Evolutionary conservation across 2,329 filamentous ascomycete genomes (phyloP), one percentile per base, ranked within the genome.

Genomic region (Trichoderma sp.): DNA sequence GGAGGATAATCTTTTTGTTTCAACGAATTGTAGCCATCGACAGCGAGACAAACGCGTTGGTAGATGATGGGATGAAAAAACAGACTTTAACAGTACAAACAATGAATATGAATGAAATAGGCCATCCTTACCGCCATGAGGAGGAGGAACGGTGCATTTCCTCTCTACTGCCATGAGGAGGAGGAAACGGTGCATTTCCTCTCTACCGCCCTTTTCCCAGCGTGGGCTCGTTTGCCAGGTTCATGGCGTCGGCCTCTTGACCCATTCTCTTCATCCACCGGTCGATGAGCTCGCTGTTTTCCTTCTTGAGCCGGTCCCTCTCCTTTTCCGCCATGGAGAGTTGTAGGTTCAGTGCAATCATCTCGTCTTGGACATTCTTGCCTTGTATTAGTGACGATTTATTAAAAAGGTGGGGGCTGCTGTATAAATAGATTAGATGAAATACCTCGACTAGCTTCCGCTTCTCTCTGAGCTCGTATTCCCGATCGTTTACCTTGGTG

Each of bases 251-350:
- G 12, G 94, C 96, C 85, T 98, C 95, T 81, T 92, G 90, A 4
- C 92, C 93, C 90, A 97, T 97, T 78, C 93, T 89, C 81, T 91
- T 91, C 93, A 98, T 95, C 95, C 95, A 98, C 73, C 97, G 89
- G 82, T 95, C 93, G 71, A 98, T 92, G 74, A 99, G 88, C 79
- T 98, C 94, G 81, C 94, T 92, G 82, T 98, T 98, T 83, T 98
- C 97, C 76, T 88, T 89, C 81, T 92, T 90, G 77, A 97, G 86
- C 83, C 91, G 92, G 81, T 93, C 91, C 33, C 90, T 88, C 81
- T 91, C 91, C 82, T 95, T 90, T 83, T 97, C 95, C 3, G 93
- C 92, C 87, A 98, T 91, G 79, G 97, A 95, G 60, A 98, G 88
- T 84, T 98, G 94, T 78, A 98, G 87, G 79, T 95, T 95, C 64